Evolutionary conservation across 176 grass and related monocot species (phyloP), one percentile per base, ranked within the genome.

Genomic region (Carex cristatella): DNA sequence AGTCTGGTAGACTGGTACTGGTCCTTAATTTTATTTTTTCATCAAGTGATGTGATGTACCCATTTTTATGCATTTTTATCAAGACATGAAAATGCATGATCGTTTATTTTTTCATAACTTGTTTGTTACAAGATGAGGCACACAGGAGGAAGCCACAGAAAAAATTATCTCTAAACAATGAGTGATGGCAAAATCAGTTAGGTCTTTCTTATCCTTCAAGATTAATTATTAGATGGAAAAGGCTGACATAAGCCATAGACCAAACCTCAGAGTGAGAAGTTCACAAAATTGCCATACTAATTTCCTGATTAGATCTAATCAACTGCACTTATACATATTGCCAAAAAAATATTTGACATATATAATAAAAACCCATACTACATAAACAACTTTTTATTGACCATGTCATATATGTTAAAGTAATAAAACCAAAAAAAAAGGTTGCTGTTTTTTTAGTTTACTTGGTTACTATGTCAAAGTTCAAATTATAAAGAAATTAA

Each of bases 161-260:
- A 83, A 13, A 51, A 13, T 53, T 33, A 1, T 8, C 5, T 53
- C 19, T 53, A 35, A 10, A 10, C 49, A 69, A 83, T 54, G 44
- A 69, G 7, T 83, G 81, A 83, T 83, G 81, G 65, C 61, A 49
- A 54, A 67, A 67, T 83, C 65, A 66, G 81, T 83, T 83, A 83
- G 81, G 81, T 83, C 63, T 83, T 53, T 83, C 81, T 83, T 83
- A 83, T 83, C 61, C 61, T 83, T 3, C 10, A 83, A 83, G 44
- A 53, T 67, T 83, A 83, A 69, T 83, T 83, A 83, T 69, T 66
- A 83, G 63, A 83, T 56, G 37, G 63, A 69, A 69, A 83, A 81
- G 35, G 38, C 58, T 81, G 79, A 81, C 61, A 81, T 61, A 81
- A 65, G 63, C 42, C 81, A 67, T 83, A 18, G 23, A 83, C 81